phyloP scores from a whole-genome alignment of 140 eudicot genomes.

The Bidens hawaiensis region DNA sequence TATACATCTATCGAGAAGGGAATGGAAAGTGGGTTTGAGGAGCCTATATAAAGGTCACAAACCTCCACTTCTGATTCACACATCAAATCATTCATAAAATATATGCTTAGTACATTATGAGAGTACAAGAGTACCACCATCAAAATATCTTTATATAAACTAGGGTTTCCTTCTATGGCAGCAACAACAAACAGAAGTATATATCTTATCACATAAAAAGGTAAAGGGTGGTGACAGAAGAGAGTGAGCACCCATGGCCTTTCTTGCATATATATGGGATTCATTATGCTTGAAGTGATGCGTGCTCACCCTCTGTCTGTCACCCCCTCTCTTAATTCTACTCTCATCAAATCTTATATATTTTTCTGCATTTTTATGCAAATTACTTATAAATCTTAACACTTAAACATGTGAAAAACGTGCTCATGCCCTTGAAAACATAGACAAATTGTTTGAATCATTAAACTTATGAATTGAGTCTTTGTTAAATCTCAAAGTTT shows the following conservation, averaged over 20 bases:
- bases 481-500: background rate
- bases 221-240: slow-evolving; percentile 45
- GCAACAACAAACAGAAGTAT: slow-evolving; percentile 6
- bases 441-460: background rate
- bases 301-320: slow-evolving; percentile 55
- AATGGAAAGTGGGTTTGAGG: slow-evolving; percentile 7
- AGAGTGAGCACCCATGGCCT: slow-evolving; percentile 69
- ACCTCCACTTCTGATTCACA: slow-evolving; percentile 20
- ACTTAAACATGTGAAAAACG: too few relatives aligned
- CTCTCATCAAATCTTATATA: background rate
- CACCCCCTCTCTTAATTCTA: background rate
- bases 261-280: slow-evolving; percentile 28
- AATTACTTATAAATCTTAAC: too few relatives aligned
- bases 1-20: background rate
- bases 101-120: background rate
- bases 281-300: slow-evolving; percentile 32
- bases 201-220: slow-evolving; percentile 2
- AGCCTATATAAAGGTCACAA: slow-evolving; percentile 21
- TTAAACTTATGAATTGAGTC: background rate
- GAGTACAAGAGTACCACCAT: background rate
- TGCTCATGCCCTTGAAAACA: background rate
- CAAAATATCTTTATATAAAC: background rate
- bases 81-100: background rate
- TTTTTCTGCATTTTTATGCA: background rate
- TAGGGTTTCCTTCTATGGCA: slow-evolving; percentile 1